Evolutionary conservation across 1,284 basidiomycete genomes (phyloP), one percentile per base, ranked within the genome.

Genomic region (Cystobasidium pallidum): DNA sequence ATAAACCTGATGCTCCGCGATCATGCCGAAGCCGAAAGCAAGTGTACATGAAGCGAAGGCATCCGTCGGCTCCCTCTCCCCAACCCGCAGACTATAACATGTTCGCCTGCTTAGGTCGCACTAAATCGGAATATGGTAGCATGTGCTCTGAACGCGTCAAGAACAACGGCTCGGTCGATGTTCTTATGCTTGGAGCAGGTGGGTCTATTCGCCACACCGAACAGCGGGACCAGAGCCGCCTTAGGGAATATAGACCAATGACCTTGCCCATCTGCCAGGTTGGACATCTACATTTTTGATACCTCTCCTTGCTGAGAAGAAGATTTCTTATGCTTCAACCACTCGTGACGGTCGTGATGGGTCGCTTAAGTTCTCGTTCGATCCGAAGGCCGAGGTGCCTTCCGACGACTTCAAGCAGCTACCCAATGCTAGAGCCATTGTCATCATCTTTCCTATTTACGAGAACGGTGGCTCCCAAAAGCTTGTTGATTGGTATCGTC

Each of bases 231-330:
- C 21, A 15, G 6, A 19, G 45, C 24, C 7, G 17, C 21, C 11
- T 19, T 21, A 13, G 21, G 26, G 32, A 3, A 19, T 58, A n/a
- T 61, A 45, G 3, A 26, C 13, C 26, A 45, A 36, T 39, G 2
- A 43, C 6, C 30, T 24, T 8, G 19, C 6, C 8, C 21, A 15
- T 34, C 24, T 43, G 3, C 7, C 36, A 45, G 77, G 77, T 45
- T 90, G 88, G 88, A 87, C 87, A 0, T 86, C 84, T 0, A 83
- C 82, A 13, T 89, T 89, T 80, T 82, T 89, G 55, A 82, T 86
- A 49, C 85, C 87, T 0, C 85, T 87, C 19, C 85, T 86, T 77
- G 39, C 74, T 11, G 66, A 79, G 43, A 59, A 73, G 43, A 66
- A 80, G 19, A 75, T 88, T 71, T 81, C 82, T 0, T 85, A 83